Percentiles rank a stretch among this genome's conserved stretches.
phyloP scores from a whole-genome alignment of 164 flowering plant genomes.

The Umbilicus rupestris region DNA sequence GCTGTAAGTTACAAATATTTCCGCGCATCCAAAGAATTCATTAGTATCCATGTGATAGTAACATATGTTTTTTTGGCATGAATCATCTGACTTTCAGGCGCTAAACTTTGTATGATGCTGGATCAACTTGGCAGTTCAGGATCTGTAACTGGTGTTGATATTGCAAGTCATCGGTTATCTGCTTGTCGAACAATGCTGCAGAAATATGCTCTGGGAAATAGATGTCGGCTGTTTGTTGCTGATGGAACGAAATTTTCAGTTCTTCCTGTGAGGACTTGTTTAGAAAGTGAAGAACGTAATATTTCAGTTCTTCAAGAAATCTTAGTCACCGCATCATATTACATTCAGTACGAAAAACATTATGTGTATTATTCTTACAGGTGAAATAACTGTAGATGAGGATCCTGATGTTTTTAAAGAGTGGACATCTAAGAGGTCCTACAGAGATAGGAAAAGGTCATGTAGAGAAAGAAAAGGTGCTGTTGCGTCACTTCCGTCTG shows the following conservation, averaged over 20 bases:
- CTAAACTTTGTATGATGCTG: slow-evolving; percentile 82
- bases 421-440: slow-evolving; percentile 72
- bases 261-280: slow-evolving; percentile 29
- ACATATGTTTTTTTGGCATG: neutral
- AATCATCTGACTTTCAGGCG: slow-evolving; percentile 40
- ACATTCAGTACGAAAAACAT: slow-evolving; percentile 14
- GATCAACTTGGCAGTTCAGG: slow-evolving; percentile 80
- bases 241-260: slow-evolving; percentile 84
- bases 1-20: neutral
- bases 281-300: slow-evolving; percentile 26
- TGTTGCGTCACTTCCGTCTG: slow-evolving; percentile 14
- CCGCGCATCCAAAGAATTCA: neutral
- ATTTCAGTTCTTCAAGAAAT: neutral
- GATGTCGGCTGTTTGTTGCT: slow-evolving; percentile 86
- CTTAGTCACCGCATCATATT: slow-evolving; percentile 2
- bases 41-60: neutral
- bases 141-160: slow-evolving; percentile 86
- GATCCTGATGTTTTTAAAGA: slow-evolving; percentile 35
- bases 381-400: slow-evolving; percentile 24
- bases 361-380: slow-evolving; percentile 32
- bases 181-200: slow-evolving; percentile 85
- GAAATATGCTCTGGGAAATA: slow-evolving; percentile 64
- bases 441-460: slow-evolving; percentile 72
- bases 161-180: slow-evolving; percentile 83
- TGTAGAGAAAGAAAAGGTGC: slow-evolving; percentile 30